A percentile compares a stretch with the other conserved stretches of the same genome.
Evolutionary conservation across 2,329 filamentous ascomycete species (phyloP).

Genomic region (Colletotrichum sp.): DNA sequence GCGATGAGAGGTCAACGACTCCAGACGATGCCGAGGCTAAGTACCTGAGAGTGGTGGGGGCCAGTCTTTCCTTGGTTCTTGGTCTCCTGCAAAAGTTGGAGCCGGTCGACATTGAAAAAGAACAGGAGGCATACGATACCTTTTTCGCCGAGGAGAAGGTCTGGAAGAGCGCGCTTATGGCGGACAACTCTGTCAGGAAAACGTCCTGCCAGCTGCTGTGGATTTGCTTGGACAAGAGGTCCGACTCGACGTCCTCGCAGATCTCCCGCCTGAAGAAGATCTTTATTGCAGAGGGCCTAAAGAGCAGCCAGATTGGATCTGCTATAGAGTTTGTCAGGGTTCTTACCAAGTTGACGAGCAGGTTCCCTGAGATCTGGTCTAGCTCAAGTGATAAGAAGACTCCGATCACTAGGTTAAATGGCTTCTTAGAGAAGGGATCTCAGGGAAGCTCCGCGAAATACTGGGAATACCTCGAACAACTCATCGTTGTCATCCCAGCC

Average conservation of each 20-base stretch:
- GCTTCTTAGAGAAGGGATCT: conserved; percentile 83
- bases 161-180: conserved; percentile 70
- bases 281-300: conserved; percentile 76
- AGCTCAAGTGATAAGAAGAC: conserved; percentile 58
- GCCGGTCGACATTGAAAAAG: conserved; percentile 60
- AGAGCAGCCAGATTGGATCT: conserved; percentile 75
- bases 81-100: conserved; percentile 56
- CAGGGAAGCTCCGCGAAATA: conserved; percentile 75
- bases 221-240: conserved; percentile 50
- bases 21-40: conserved; percentile 86
- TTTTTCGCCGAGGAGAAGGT: conserved; percentile 71
- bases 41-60: conserved; percentile 74
- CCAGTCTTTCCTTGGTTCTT: conserved; percentile 59
- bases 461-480: conserved; percentile 71
- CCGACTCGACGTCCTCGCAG: conserved; percentile 52
- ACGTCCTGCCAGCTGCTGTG: conserved; percentile 56
- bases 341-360: conserved; percentile 68
- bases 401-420: conserved; percentile 62
- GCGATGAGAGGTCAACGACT: conserved; percentile 85
- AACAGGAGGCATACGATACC: conserved; percentile 65
- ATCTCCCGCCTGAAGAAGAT: conserved; percentile 57
- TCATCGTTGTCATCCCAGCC: conserved; percentile 66
- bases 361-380: conserved; percentile 76
- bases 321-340: conserved; percentile 73
- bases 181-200: conserved; percentile 59